Conservation (phyloP, 768 basidiomycete species). For the Calocybe gangraenosa region DNA sequence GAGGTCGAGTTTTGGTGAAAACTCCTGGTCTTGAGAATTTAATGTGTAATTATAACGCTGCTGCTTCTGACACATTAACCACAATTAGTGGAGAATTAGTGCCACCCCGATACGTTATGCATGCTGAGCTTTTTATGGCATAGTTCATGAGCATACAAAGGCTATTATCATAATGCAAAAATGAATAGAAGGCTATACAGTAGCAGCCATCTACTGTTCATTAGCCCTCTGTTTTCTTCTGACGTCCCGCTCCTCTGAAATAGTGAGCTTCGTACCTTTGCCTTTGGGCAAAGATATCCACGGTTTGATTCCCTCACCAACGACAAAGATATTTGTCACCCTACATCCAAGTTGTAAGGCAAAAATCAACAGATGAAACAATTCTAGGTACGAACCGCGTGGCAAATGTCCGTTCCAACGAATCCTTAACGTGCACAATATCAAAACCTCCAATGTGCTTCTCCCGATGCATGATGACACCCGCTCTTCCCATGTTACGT, state of each 20-base stretch:
- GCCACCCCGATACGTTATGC: too few relatives aligned
- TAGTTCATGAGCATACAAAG: constrained; percentile 36
- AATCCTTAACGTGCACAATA: constrained; percentile 97
- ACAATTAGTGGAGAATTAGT: too few relatives aligned
- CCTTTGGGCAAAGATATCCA: constrained; percentile 97
- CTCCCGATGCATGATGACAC: constrained; percentile 94
- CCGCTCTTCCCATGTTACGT: constrained; percentile 98
- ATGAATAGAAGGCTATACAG: constrained; percentile 16
- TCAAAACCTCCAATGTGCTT: constrained; percentile 98
- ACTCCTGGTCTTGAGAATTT: neutral
- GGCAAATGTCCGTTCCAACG: constrained; percentile 92
- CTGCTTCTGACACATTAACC: too few relatives aligned
- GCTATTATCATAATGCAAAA: constrained; percentile 32
- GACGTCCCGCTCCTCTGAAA: constrained; percentile 93
- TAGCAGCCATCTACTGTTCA: constrained; percentile 46
- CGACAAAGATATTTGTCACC: constrained; percentile 96
- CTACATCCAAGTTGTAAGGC: constrained; percentile 31
- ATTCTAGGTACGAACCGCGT: constrained; percentile 67
- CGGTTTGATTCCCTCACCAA: constrained; percentile 92
- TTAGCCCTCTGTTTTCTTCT: constrained; percentile 77
- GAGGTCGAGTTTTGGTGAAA: constrained; percentile 46
- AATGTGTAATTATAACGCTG: neutral
- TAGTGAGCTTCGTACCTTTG: constrained; percentile 97
- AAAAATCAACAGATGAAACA: constrained; percentile 3
- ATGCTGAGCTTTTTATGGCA: constrained; percentile 14